Evolutionary conservation across 225 moss, liverwort and hornwort species (phyloP).

Genomic region (Straminergon stramineum): DNA sequence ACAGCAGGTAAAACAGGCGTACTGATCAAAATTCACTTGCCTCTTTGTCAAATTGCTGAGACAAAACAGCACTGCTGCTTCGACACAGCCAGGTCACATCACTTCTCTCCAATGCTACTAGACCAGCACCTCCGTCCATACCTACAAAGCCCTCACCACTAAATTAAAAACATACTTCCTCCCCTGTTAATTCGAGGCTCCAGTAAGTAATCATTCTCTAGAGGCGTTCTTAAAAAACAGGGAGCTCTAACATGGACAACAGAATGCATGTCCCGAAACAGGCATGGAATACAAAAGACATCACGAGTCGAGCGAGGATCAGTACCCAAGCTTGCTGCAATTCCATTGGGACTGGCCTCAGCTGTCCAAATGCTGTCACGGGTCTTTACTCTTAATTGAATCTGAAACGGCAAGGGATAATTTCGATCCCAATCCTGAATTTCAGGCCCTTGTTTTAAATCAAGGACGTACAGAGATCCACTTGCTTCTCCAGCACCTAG

Average conservation of each 20-base stretch:
- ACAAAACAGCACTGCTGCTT: constrained; percentile 67
- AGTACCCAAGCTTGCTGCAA: constrained; percentile 49
- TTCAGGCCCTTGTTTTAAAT: constrained; percentile 45
- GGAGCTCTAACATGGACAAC: not conserved
- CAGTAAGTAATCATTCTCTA: not conserved
- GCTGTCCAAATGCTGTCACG: constrained; percentile 53
- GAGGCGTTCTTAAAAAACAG: not conserved
- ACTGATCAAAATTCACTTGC: constrained; percentile 28
- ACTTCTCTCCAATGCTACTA: constrained; percentile 64
- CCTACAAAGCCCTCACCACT: constrained; percentile 34
- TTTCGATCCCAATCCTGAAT: constrained; percentile 52
- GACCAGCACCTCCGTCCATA: constrained; percentile 65
- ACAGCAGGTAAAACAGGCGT: not conserved
- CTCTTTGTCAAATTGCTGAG: constrained; percentile 88
- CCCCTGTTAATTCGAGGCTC: not conserved
- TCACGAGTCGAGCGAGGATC: not conserved
- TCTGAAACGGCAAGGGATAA: constrained; percentile 54
- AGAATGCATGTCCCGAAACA: not conserved
- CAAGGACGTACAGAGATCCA: constrained; percentile 55
- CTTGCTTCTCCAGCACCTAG: constrained; percentile 62
- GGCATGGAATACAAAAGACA: not conserved
- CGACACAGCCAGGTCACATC: constrained; percentile 54
- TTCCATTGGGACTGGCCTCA: constrained; percentile 50
- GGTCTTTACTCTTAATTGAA: constrained; percentile 41
- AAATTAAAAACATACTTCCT: not conserved